These are phyloP conservation scores for Nemania abortiva DNA, from an alignment of 2,329 filamentous ascomycete species.

Conservation along the genomic window DNA sequence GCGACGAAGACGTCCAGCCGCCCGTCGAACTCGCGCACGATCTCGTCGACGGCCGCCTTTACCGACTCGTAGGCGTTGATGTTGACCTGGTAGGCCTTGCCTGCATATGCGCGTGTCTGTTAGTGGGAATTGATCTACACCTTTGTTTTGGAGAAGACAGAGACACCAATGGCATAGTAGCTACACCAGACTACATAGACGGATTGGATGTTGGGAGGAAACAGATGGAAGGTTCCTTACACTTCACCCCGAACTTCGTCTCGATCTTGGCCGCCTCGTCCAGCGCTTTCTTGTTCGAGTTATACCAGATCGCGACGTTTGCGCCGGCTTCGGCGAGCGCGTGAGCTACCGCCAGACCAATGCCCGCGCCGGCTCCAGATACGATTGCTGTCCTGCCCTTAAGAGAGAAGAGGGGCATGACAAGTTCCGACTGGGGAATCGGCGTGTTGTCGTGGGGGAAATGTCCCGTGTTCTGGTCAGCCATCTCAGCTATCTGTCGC, in stretches of 20 bases:
- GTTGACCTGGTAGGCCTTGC: constrained; percentile 72
- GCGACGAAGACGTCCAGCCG: constrained; percentile 83
- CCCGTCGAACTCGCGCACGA: constrained; percentile 76
- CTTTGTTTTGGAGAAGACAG: not conserved
- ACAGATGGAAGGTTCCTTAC: constrained; percentile 59
- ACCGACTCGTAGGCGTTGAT: constrained; percentile 66
- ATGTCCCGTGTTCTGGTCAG: constrained; percentile 59
- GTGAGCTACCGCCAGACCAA: constrained; percentile 73
- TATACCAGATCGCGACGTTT: constrained; percentile 80
- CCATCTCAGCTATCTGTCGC: constrained; percentile 49
- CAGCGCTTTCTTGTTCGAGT: constrained; percentile 74
- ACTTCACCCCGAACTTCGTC: constrained; percentile 74
- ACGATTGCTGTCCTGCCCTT: constrained; percentile 78
- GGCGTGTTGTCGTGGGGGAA: constrained; percentile 70
- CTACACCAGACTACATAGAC: not conserved
- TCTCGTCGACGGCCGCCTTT: constrained; percentile 62
- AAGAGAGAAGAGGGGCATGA: constrained; percentile 76
- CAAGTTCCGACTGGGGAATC: constrained; percentile 60
- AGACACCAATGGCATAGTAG: not conserved
- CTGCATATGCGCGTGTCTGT: constrained; percentile 49
- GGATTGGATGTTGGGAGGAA: not conserved
- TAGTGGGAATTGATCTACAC: not conserved
- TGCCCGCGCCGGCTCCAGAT: constrained; percentile 68
- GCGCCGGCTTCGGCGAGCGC: constrained; percentile 77
- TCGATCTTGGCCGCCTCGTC: constrained; percentile 73